These are phyloP conservation scores for Fusarium pseudograminearum DNA, from an alignment of 2,329 filamentous ascomycete genomes.

Conservation along the genomic window DNA sequence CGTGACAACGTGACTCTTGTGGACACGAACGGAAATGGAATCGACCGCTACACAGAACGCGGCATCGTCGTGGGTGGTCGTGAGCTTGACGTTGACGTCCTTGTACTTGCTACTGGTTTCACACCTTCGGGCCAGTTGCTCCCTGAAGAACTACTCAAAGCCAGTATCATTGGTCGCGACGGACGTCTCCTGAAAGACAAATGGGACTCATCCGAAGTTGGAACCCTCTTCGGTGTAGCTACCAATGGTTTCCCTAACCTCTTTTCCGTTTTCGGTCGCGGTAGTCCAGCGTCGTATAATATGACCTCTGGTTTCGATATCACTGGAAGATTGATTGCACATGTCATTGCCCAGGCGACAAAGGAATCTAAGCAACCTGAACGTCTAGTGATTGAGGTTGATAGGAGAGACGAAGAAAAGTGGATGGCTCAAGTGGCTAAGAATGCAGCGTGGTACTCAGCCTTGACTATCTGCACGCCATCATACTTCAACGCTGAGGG, in stretches of 20 bases:
- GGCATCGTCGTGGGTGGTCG: not conserved
- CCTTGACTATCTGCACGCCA: not conserved
- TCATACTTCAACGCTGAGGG: not conserved
- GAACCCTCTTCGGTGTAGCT: not conserved
- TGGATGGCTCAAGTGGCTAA: not conserved
- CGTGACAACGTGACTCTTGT: constrained; percentile 67
- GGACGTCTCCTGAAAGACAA: not conserved
- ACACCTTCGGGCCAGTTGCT: not conserved
- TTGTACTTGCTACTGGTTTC: not conserved
- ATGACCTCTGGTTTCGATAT: not conserved
- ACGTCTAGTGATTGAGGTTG: not conserved
- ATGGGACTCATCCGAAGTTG: not conserved
- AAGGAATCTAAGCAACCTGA: not conserved
- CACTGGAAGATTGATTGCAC: not conserved
- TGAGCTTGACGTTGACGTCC: not conserved
- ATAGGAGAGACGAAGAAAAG: not conserved
- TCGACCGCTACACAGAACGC: not conserved
- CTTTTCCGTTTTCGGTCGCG: not conserved
- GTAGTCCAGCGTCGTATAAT: not conserved
- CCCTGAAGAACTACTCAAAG: not conserved
- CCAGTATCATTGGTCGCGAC: not conserved
- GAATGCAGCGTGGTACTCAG: not conserved
- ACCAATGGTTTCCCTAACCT: not conserved
- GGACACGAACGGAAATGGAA: constrained; percentile 56
- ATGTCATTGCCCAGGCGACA: not conserved